These are phyloP conservation scores for Diplodia scrobiculata DNA, from an alignment of 2,329 filamentous ascomycete genomes.

Conservation along the genomic window DNA sequence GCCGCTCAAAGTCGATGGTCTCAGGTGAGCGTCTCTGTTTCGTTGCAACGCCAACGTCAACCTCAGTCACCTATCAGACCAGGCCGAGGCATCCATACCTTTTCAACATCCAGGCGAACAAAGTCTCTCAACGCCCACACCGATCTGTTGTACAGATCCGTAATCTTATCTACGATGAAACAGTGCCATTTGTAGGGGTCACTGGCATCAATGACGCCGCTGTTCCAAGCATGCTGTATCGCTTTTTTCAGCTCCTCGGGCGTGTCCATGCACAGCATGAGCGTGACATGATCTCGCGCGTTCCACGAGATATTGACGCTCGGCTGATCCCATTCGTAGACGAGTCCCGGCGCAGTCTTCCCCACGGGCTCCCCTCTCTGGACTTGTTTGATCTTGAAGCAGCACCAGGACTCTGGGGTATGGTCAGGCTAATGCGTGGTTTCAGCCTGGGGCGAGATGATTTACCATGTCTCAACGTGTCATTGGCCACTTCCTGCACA, in stretches of 20 bases:
- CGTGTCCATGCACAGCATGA: background rate
- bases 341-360: background rate
- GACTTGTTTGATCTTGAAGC: constrained; percentile 23
- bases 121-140: constrained; percentile 4
- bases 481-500: background rate
- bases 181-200: constrained; percentile 5
- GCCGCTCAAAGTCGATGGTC: background rate
- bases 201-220: background rate
- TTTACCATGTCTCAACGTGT: background rate
- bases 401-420: constrained; percentile 18
- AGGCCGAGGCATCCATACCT: background rate
- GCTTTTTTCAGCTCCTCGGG: background rate
- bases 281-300: background rate
- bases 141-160: background rate
- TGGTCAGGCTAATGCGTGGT: background rate
- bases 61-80: too few species aligned
- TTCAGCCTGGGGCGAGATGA: too few species aligned
- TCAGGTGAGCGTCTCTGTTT: constrained; percentile 1
- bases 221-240: background rate
- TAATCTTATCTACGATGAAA: background rate
- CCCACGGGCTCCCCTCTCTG: background rate
- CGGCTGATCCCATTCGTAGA: background rate
- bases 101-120: constrained; percentile 9
- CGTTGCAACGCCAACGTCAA: background rate
- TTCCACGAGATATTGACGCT: constrained; percentile 13